Base-by-base conservation (phyloP, 2,329 filamentous ascomycete genomes). In the Monosporascus sp. region DNA sequence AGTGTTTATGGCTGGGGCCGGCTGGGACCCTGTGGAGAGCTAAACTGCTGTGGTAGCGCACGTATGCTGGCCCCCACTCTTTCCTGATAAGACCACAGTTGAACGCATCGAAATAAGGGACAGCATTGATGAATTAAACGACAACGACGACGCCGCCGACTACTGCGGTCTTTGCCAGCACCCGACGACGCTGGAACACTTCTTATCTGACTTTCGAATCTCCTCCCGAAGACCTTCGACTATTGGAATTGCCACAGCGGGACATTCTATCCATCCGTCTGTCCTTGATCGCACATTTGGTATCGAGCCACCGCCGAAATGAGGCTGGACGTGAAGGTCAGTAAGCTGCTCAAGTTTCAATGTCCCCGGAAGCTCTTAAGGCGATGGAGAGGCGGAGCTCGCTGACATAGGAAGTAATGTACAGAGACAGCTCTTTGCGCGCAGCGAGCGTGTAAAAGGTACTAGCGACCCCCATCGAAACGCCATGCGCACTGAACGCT, bases 401-500 rank as follows among this genome's bases (percentile, higher is more conserved):
- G 58, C 71, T 73, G 63, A 71, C 58, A 69, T 67, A 47, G 57
- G 51, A 59, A 72, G 66, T 59, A 54, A 70, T 52, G 57, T 73
- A 68, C 71, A 91, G 87, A 85, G 86, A 74, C 88, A 91, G 75
- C 83, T 91, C 65, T 89, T 91, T 77, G 89, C 89, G 74, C 85
- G 91, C 74, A 95, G 89, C 68, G 91, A 97, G 82, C 88, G 93
- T 77, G 93, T 97, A 63, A 97, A 97, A 78, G 43, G 43, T 46
- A 46, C 24, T 28, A n/a, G 88, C 20, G 9, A 35, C 31, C 31
- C 31, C 11, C 31, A 14, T 35, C 31, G 11, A 35, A 35, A 35
- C 31, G 4, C 4, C 9, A 14, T 35, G 31, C 11, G 31, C 31
- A 14, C 15, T 15, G 9, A 17, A 49, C 5, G 31, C 47, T 49